Percentiles rank a stretch among this genome's conserved stretches.
These are phyloP conservation scores for Prototheca cutis DNA, from an alignment of 163 green algal genomes.

Conservation along the genomic window DNA sequence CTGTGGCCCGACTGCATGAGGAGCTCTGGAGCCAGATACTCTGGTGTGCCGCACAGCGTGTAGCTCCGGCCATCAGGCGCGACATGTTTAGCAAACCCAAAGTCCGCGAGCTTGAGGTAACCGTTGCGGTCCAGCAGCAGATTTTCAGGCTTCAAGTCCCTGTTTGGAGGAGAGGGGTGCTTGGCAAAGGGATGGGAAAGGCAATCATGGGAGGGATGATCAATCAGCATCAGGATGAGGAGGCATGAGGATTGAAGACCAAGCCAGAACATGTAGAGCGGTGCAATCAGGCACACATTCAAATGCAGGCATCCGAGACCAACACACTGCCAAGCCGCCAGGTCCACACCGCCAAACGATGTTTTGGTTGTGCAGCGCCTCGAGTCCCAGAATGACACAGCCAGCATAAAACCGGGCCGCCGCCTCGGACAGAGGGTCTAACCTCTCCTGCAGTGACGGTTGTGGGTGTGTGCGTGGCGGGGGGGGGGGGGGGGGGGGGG, in stretches of 20 bases:
- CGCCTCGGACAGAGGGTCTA: slow-evolving; percentile 48
- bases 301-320: too few species aligned
- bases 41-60: slow-evolving; percentile 93
- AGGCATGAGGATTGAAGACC: too few species aligned
- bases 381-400: slow-evolving; percentile 66
- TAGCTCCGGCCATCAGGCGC: slow-evolving; percentile 34
- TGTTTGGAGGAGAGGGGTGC: slow-evolving; percentile 5
- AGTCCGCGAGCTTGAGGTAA: slow-evolving; percentile 74
- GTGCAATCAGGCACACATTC: too few species aligned
- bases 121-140: slow-evolving; percentile 67
- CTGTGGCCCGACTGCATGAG: slow-evolving; percentile 63
- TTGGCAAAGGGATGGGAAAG: too few species aligned
- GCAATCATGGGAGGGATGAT: too few species aligned
- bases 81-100: slow-evolving; percentile 85
- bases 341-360: slow-evolving; percentile 46
- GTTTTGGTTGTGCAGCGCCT: slow-evolving; percentile 71
- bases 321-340: too few species aligned
- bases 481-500: too few species aligned
- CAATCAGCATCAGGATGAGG: too few species aligned
- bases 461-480: too few species aligned
- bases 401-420: slow-evolving; percentile 80
- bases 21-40: slow-evolving; percentile 89
- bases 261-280: too few species aligned
- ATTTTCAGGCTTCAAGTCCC: slow-evolving; percentile 85
- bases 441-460: slow-evolving; percentile 46